These are phyloP conservation scores for Aspergillus tamarii DNA, from an alignment of 2,329 filamentous ascomycete genomes.

Conservation along the genomic window DNA sequence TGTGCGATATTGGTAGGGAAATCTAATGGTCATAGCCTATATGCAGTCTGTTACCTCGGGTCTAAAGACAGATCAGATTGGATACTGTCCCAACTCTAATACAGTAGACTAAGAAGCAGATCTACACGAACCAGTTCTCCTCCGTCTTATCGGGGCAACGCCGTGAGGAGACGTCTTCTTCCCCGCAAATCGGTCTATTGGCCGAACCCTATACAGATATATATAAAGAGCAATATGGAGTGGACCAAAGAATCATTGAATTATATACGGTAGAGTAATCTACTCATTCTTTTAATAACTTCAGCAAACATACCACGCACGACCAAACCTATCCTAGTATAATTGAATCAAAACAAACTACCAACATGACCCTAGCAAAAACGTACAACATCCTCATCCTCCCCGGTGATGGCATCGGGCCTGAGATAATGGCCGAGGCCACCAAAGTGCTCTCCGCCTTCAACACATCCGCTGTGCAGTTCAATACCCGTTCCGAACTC, in stretches of 20 bases:
- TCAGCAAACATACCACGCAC: background rate
- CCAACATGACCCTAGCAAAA: conserved; percentile 21
- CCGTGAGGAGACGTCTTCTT: conserved; percentile 8
- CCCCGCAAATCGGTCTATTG: conserved; percentile 32
- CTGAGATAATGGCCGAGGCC: conserved; percentile 62
- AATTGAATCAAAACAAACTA: background rate
- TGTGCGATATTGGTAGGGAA: conserved; percentile 1
- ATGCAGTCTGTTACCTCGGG: background rate
- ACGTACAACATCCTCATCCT: conserved; percentile 74
- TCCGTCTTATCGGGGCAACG: background rate
- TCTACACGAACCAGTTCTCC: background rate
- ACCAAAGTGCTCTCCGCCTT: conserved; percentile 72
- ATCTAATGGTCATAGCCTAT: background rate
- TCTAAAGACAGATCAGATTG: background rate
- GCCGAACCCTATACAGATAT: conserved; percentile 20
- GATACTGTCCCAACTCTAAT: background rate
- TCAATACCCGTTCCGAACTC: conserved; percentile 81
- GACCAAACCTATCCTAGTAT: background rate
- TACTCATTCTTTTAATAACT: background rate
- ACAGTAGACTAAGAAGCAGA: no score
- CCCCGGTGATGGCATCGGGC: conserved; percentile 77
- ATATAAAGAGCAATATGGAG: background rate
- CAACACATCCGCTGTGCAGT: conserved; percentile 69
- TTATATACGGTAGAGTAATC: background rate
- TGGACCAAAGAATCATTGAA: background rate